Base-by-base conservation (phyloP, 2,329 filamentous ascomycete genomes). In the Helminthosporium solani region DNA sequence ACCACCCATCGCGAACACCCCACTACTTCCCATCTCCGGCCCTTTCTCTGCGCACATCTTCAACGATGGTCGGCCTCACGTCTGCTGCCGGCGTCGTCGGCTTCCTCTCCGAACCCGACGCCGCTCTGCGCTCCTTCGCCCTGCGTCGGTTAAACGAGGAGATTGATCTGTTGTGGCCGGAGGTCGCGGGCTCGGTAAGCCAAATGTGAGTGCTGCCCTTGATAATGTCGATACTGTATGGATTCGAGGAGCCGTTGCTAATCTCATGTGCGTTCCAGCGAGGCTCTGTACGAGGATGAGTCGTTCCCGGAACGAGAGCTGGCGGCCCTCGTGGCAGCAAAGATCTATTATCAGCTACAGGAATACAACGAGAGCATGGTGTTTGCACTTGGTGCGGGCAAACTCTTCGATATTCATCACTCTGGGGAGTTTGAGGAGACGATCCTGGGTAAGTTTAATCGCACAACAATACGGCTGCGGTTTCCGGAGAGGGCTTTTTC, bases 351-450 rank as follows among this genome's bases (percentile, higher is more conserved):
- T 70, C 94, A 99, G 70, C 84, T 99, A 42, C 90, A 96, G 74
- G 94, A 94, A 71, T 99, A 99, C 78, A 94, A 96, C 70, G 94
- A 99, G 77, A 96, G 92, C 73, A 97, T 99, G 92, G 88, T 89
- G 42, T 97, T 99, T 73, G 94, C 94, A 54, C 83, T 99, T 36
- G 91, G 90, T 48, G 91, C 94, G 19, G 94, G 94, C 50, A 89
- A 96, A 68, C 84, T 96, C 40, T 96, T 99, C 79, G 89, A 95
- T 75, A 82, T 97, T 56, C 88, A 96, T 64, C 81, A 86, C 44
- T 86, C 88, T 42, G 88, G 90, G 72, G 94, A 99, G 76, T 99
- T 96, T 66, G 94, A 99, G 73, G 91, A 99, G 76, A 99, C 94
- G 46, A 97, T 99, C 75, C 91, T 97, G 71, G 92, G 80, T 82